Conservation (phyloP, 805 yeast species). For the Candida taoyuanica region DNA sequence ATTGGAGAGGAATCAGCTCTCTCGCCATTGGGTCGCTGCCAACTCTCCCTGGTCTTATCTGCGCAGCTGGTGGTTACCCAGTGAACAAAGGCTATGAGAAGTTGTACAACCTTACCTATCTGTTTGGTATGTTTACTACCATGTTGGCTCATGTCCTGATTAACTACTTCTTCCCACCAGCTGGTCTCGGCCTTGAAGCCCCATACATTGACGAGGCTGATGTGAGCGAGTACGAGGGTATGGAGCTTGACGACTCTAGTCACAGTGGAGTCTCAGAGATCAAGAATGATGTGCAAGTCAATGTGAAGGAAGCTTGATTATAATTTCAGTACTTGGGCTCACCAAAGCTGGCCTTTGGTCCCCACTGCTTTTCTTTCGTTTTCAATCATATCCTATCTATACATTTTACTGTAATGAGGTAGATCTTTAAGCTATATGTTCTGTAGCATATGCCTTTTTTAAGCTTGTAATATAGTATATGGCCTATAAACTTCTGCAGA, state of each 20-base stretch:
- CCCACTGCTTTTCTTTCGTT: not conserved
- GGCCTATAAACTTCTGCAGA: too few relatives aligned
- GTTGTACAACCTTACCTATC: conserved; percentile 12
- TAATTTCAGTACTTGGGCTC: not conserved
- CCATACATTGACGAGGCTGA: conserved; percentile 4
- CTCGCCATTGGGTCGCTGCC: conserved; percentile 21
- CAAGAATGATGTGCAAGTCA: conserved; percentile 1
- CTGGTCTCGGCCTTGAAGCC: conserved; percentile 13
- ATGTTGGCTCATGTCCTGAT: conserved; percentile 9
- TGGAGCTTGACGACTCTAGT: conserved; percentile 3
- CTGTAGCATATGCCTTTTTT: too few relatives aligned
- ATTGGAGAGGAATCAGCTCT: conserved; percentile 26
- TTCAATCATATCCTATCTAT: not conserved
- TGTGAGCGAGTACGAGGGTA: conserved; percentile 4
- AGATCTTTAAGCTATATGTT: too few relatives aligned
- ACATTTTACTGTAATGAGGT: too few relatives aligned
- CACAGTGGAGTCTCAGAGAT: not conserved
- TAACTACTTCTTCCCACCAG: conserved; percentile 12
- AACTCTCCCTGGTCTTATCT: conserved; percentile 24
- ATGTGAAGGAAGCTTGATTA: not conserved
- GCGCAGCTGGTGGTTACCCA: conserved; percentile 9
- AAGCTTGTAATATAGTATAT: too few relatives aligned
- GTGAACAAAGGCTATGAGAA: conserved; percentile 9
- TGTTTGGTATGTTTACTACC: conserved; percentile 9
- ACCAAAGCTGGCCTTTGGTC: not conserved